phyloP scores from a whole-genome alignment of 768 basidiomycete species.

The Leccinum fibrillosum region DNA sequence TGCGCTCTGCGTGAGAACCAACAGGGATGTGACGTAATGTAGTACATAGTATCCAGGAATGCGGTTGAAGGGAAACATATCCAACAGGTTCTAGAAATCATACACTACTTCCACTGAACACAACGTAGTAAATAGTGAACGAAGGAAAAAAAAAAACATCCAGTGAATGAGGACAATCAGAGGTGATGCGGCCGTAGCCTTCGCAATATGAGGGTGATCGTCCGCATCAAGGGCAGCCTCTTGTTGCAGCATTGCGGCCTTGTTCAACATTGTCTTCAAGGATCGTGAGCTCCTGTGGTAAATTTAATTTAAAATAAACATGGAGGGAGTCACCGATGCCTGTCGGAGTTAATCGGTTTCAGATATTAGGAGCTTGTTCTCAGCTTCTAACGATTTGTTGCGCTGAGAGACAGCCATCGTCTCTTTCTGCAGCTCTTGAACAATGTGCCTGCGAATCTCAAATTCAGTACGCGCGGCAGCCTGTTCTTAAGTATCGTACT shows the following conservation, averaged over 20 bases:
- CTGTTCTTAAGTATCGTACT: constrained; percentile 40
- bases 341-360: constrained; percentile 65
- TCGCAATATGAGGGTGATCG: constrained; percentile 6
- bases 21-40: constrained; percentile 15
- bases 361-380: constrained; percentile 65
- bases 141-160: constrained; percentile 70
- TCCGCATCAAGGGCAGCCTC: constrained; percentile 38
- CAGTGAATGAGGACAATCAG: constrained; percentile 78
- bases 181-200: constrained; percentile 8
- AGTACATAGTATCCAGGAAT: too few relatives aligned
- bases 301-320: neutral
- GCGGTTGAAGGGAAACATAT: constrained; percentile 9
- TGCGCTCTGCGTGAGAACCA: constrained; percentile 15
- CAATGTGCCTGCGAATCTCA: constrained; percentile 61
- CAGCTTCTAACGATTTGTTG: constrained; percentile 69
- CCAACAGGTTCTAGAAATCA: constrained; percentile 10
- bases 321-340: constrained; percentile 34
- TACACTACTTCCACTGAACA: constrained; percentile 18
- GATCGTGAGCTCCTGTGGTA: constrained; percentile 61
- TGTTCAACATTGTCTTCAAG: constrained; percentile 76
- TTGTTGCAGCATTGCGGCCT: constrained; percentile 42
- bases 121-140: constrained; percentile 3
- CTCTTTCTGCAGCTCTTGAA: constrained; percentile 86
- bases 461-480: neutral
- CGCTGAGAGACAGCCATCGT: constrained; percentile 57